Percentiles rank a stretch among this genome's conserved stretches.
Evolutionary conservation across 2,329 filamentous ascomycete genomes (phyloP).

Genomic region (Fusarium devonianum): DNA sequence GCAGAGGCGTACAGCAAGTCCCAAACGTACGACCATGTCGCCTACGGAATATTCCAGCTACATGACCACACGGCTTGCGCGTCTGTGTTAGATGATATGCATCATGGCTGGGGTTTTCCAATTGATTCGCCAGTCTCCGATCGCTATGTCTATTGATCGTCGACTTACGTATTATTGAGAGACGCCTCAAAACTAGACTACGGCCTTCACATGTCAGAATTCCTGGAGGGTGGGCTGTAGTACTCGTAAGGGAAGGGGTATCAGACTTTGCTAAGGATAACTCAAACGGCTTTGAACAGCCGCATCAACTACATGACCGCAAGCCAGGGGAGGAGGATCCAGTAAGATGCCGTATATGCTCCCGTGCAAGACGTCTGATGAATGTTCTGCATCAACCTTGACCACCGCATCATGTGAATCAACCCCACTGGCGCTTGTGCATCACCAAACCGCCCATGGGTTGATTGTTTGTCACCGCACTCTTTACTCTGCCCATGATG

Average conservation of each 20-base stretch:
- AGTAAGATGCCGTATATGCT: constrained; percentile 4
- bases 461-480: not conserved
- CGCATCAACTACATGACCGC: constrained; percentile 2
- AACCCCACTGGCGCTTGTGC: constrained; percentile 3
- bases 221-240: not conserved
- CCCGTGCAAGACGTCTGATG: constrained; percentile 3
- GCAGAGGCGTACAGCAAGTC: constrained; percentile 1
- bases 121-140: not conserved
- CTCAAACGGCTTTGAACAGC: constrained; percentile 1
- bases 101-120: not conserved
- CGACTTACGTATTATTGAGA: constrained; percentile 2
- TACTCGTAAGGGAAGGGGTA: not conserved
- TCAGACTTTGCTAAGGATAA: constrained; percentile 2
- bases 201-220: not conserved
- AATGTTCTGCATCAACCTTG: constrained; percentile 5
- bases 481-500: constrained; percentile 5
- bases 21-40: constrained; percentile 24
- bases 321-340: not conserved
- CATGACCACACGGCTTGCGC: not conserved
- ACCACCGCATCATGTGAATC: constrained; percentile 8
- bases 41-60: not conserved
- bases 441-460: constrained; percentile 10
- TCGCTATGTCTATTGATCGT: not conserved
- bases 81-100: constrained; percentile 1
- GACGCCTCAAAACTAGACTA: not conserved